phyloP scores from a whole-genome alignment of 2,329 filamentous ascomycete species.

The Claviceps purpurea region DNA sequence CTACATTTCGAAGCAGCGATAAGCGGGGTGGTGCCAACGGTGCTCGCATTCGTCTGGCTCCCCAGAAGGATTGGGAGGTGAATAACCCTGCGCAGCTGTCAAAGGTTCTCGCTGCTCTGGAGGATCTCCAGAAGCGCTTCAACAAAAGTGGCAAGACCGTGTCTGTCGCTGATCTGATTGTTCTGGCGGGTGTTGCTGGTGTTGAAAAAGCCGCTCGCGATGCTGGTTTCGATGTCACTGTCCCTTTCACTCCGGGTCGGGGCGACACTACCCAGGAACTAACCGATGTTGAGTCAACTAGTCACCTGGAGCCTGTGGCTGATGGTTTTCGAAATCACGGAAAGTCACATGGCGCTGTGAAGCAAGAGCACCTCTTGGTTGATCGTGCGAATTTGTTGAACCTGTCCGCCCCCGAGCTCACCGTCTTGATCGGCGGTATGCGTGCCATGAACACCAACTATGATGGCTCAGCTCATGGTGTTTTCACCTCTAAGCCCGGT shows the following conservation, averaged over 20 bases:
- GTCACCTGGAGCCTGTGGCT: constrained; percentile 52
- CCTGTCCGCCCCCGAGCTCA: constrained; percentile 57
- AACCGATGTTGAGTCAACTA: constrained; percentile 53
- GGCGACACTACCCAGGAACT: constrained; percentile 58
- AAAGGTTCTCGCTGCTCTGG: constrained; percentile 47
- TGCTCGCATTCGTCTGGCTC: constrained; percentile 60
- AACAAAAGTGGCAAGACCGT: constrained; percentile 57
- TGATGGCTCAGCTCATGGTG: constrained; percentile 52
- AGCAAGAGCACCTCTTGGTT: constrained; percentile 55
- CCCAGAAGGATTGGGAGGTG: constrained; percentile 58
- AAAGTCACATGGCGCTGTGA: constrained; percentile 43
- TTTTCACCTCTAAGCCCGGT: constrained; percentile 56
- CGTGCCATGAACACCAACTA: constrained; percentile 58
- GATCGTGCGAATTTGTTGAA: constrained; percentile 60
- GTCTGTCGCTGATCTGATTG: constrained; percentile 66
- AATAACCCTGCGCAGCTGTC: constrained; percentile 59
- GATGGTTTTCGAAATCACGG: constrained; percentile 77
- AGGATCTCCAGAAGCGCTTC: constrained; percentile 53
- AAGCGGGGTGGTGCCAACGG: constrained; percentile 77
- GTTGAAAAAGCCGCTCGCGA: constrained; percentile 55
- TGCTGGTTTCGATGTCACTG: constrained; percentile 34
- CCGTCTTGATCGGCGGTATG: constrained; percentile 58
- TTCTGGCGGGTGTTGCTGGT: constrained; percentile 57
- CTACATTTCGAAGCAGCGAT: constrained; percentile 61
- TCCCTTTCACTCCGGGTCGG: constrained; percentile 63